Evolutionary conservation across 1,284 basidiomycete genomes (phyloP).

Genomic region (Moesziomyces parantarcticus): DNA sequence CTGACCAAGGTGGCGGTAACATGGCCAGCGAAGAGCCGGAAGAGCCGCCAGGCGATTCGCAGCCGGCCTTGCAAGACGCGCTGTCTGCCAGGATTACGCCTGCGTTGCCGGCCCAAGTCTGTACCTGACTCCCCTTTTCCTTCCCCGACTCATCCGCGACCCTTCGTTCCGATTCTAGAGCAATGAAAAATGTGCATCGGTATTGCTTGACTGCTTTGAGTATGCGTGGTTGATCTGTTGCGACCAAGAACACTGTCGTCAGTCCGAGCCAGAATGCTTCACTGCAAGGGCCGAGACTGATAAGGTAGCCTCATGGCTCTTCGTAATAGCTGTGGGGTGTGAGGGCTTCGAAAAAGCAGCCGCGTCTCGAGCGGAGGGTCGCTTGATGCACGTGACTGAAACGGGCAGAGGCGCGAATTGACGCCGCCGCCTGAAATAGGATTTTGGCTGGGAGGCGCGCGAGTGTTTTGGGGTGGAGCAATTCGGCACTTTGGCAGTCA

Average conservation of each 20-base stretch:
- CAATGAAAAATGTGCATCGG: conserved; percentile 6
- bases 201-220: background rate
- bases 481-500: too few species aligned
- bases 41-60: background rate
- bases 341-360: too few species aligned
- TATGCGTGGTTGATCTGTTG: background rate
- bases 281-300: too few species aligned
- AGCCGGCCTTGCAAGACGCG: background rate
- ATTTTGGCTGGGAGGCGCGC: background rate
- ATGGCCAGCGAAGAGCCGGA: background rate
- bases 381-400: background rate
- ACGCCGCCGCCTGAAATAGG: background rate
- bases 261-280: too few species aligned
- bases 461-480: background rate
- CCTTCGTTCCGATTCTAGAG: conserved; percentile 19
- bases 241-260: background rate
- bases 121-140: background rate
- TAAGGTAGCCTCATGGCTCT: too few species aligned
- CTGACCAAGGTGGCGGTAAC: background rate
- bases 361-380: too few species aligned
- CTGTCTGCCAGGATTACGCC: background rate
- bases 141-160: conserved; percentile 10
- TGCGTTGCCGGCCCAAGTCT: background rate
- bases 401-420: background rate
- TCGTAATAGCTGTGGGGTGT: too few species aligned